Percentiles rank a stretch among this genome's conserved stretches.
phyloP scores from a whole-genome alignment of 2,329 filamentous ascomycete genomes.

The Leptographium lundbergii region DNA sequence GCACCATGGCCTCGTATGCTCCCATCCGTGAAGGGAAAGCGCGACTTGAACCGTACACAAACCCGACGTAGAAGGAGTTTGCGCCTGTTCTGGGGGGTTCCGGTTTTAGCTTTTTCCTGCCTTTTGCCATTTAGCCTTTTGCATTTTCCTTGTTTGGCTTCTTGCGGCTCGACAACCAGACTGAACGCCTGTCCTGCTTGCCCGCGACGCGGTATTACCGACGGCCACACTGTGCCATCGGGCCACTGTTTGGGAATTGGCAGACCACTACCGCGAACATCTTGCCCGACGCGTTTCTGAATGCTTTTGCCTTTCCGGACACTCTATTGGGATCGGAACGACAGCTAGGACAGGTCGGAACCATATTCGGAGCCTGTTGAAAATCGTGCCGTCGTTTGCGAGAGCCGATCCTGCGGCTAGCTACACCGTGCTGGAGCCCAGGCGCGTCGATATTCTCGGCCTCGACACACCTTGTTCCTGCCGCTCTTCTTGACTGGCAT shows the following conservation, averaged over 20 bases:
- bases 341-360: background rate
- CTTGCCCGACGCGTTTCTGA: background rate
- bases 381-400: background rate
- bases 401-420: background rate
- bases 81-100: background rate
- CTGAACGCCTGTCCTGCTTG: background rate
- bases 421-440: background rate
- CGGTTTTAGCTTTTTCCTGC: background rate
- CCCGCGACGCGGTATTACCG: background rate
- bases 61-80: background rate
- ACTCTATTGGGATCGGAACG: background rate
- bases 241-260: background rate
- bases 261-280: background rate
- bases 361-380: background rate
- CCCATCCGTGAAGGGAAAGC: constrained; percentile 2
- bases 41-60: constrained; percentile 4
- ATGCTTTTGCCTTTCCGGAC: background rate
- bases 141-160: background rate
- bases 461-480: background rate
- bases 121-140: background rate
- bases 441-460: background rate
- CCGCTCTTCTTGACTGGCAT: background rate
- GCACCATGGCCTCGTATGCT: background rate
- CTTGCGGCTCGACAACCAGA: background rate
- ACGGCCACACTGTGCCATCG: background rate